Evolutionary conservation across 331 rosid species (phyloP), one percentile per base, ranked within the genome.

Genomic region (Telfairia occidentalis): DNA sequence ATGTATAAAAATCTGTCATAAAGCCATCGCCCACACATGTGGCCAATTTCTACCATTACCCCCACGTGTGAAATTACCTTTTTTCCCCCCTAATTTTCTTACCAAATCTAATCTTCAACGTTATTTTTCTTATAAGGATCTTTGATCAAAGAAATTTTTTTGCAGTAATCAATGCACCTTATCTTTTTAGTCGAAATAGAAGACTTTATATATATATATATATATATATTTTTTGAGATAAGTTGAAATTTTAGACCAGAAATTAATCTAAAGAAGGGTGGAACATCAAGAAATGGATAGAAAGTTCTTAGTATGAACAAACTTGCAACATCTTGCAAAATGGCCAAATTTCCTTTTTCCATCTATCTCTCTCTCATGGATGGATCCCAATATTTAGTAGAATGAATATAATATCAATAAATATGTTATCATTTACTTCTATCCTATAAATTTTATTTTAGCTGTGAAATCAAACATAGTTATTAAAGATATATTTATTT

Each of bases 111-210:
- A 21, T 66, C 52, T 65, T 65, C 7, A 54, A 24, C 5, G 11
- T 55, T 55, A 50, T 55, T 55, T 55, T 55, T 55, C 15, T 24
- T 23, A 55, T 7, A 55, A 28, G 24, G 61, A 55, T 55, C 29
- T 21, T 55, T 16, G 32, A 65, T 65, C 11, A 21, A 40, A 21
- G 11, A 13, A 40, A 18, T 9, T 2, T 26, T 1, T 0, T 30
- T 66, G 52, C 19, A 24, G 53, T 42, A 67, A 67, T 67, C 35
- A 67, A 67, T 67, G 73, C 53, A 67, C 37, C 73, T 42, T 67
- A 65, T 42, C 37, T 67, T 5, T 12, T 7, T 35, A 69, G 74
- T 69, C 7, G 55, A 69, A 69, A 69, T 43, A 10, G 8, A 42
- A 5, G 73, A 66, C 73, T 40, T 66, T 21, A 0, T 23, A 4